Conservation (phyloP, 78 protist species). For the Monosiga brevicollis region DNA sequence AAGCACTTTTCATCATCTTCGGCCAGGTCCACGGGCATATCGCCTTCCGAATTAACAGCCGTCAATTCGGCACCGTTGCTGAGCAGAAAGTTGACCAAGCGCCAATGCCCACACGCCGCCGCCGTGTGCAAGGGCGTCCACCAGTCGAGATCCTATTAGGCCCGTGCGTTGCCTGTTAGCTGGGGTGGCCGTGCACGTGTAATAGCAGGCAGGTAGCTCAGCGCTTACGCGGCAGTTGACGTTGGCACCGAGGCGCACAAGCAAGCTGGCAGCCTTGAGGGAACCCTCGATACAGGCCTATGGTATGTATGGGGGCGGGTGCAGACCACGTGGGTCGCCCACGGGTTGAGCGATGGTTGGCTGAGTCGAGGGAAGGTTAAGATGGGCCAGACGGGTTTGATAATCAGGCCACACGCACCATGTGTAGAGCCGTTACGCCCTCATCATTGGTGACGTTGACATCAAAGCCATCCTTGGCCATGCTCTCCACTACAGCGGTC, state of each 20-base stretch:
- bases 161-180: neutral
- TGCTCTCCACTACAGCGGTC: neutral
- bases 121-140: neutral
- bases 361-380: neutral
- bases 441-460: neutral
- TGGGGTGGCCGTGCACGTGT: neutral
- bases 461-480: neutral
- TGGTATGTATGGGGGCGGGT: neutral
- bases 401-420: neutral
- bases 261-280: neutral
- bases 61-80: neutral
- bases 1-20: neutral
- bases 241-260: neutral
- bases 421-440: neutral
- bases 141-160: neutral
- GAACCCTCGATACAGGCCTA: neutral
- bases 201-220: neutral
- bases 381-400: neutral
- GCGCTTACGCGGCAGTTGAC: neutral
- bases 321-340: too few species aligned
- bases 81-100: neutral
- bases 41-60: neutral
- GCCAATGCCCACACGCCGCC: neutral
- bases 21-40: neutral
- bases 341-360: neutral